Evolutionary conservation across 495 filamentous ascomycete genomes (phyloP), one percentile per base, ranked within the genome.

Genomic region (Trichoderma orchidacearum): DNA sequence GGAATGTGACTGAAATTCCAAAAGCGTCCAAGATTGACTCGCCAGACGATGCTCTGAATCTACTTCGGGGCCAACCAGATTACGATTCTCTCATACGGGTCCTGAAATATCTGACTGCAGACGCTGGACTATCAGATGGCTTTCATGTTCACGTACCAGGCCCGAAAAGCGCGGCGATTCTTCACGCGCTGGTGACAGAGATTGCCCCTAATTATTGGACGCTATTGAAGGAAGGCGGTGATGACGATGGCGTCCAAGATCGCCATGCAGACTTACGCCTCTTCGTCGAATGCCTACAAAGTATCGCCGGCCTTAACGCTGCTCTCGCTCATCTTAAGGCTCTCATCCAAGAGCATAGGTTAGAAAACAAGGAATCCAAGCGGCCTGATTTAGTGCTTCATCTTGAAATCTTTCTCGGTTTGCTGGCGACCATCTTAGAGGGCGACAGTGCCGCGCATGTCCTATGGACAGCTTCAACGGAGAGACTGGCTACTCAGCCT

Each of bases 161-260:
- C 35, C 81, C 89, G 3, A 69, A 78, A 60, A 71, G 80, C 53
- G 78, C 88, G 5, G 85, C 89, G 62, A 78, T 95, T 5, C 70
- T 90, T 51, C 82, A 85, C 63, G 66, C 75, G 9, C 69, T 96
- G 60, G 80, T 89, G 56, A 80, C 72, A 32, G 79, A 79, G 32
- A 87, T 84, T 35, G 72, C 91, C 5, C 85, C 87, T 5, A 83
- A 87, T 60, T 89, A 87, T 67, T 96, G 90, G 90, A 57, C 70
- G n/a, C 59, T 78, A 29, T 60, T 89, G 28, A 67, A 74, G 55
- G 70, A 75, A 58, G 72, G 74, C 55, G 62, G 50, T 57, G 60
- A 58, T 23, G 58, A 54, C 11, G 52, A 62, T 30, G 31, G 38
- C 23, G 56, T 58, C 29, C 57, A 53, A 25, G 28, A 31, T 30